A percentile compares a stretch with the other conserved stretches of the same genome.
Conservation (phyloP, 2,329 filamentous ascomycete species). For the Ophiosphaerella korrae region DNA sequence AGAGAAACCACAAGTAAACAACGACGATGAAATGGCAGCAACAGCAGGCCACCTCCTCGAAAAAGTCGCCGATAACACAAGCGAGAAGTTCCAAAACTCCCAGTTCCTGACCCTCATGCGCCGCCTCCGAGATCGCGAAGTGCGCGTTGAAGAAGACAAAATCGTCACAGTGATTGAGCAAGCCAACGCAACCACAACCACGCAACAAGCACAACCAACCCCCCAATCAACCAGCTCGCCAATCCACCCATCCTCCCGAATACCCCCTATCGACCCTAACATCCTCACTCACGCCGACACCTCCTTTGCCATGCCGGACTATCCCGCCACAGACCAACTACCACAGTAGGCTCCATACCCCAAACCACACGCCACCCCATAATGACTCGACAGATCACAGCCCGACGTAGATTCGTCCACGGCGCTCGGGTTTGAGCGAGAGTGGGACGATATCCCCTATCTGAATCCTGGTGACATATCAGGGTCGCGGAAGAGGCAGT, state of each 20-base stretch:
- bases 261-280: slow-evolving; percentile 33
- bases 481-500: not conserved
- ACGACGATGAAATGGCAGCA: slow-evolving; percentile 71
- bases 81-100: slow-evolving; percentile 77
- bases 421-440: not conserved
- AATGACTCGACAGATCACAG: slow-evolving; percentile 40
- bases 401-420: slow-evolving; percentile 36
- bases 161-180: slow-evolving; percentile 59
- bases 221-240: not conserved
- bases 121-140: slow-evolving; percentile 71
- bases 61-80: slow-evolving; percentile 70
- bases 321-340: slow-evolving; percentile 21
- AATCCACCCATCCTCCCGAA: slow-evolving; percentile 5
- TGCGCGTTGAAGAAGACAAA: slow-evolving; percentile 73
- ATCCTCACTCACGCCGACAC: slow-evolving; percentile 38
- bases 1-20: slow-evolving; percentile 35
- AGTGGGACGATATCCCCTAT: not conserved
- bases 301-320: slow-evolving; percentile 38
- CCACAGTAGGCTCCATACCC: slow-evolving; percentile 16
- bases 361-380: slow-evolving; percentile 10
- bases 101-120: slow-evolving; percentile 79
- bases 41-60: slow-evolving; percentile 74
- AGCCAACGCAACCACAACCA: not conserved
- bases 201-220: not conserved
- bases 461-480: not conserved